These are phyloP conservation scores for Colletotrichum camelliae DNA, from an alignment of 2,329 filamentous ascomycete species.

Conservation along the genomic window DNA sequence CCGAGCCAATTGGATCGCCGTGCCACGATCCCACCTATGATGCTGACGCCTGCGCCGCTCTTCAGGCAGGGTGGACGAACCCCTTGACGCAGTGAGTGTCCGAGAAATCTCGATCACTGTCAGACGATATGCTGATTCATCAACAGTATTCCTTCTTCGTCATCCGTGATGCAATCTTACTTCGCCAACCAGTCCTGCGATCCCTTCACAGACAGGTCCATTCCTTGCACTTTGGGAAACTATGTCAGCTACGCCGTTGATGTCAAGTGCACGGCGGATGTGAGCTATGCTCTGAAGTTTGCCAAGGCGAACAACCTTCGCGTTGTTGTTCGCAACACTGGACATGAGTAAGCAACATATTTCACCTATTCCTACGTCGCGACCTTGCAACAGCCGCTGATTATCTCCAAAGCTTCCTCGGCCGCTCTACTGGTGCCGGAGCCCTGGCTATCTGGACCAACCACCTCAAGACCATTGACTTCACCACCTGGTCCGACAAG, in stretches of 20 bases:
- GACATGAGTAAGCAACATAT: conserved; percentile 29
- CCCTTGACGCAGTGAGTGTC: conserved; percentile 39
- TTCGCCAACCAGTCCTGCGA: conserved; percentile 43
- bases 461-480: conserved; percentile 44
- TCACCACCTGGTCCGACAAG: conserved; percentile 39
- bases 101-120: neutral
- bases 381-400: neutral
- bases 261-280: conserved; percentile 33
- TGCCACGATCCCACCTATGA: conserved; percentile 58
- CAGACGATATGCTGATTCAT: conserved; percentile 1
- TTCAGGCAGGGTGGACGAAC: conserved; percentile 40
- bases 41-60: conserved; percentile 41
- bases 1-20: conserved; percentile 54
- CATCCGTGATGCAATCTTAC: conserved; percentile 45
- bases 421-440: conserved; percentile 42
- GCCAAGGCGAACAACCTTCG: conserved; percentile 39
- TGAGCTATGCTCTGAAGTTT: conserved; percentile 36
- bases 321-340: conserved; percentile 39
- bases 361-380: too few species aligned
- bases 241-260: conserved; percentile 47
- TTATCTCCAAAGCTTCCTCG: conserved; percentile 28
- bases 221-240: conserved; percentile 49
- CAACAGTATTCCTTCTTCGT: conserved; percentile 38
- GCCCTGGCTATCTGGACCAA: conserved; percentile 44
- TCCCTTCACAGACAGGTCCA: conserved; percentile 40